Evolutionary conservation across 2,329 filamentous ascomycete genomes (phyloP).

Genomic region (Monosporascus ibericus): DNA sequence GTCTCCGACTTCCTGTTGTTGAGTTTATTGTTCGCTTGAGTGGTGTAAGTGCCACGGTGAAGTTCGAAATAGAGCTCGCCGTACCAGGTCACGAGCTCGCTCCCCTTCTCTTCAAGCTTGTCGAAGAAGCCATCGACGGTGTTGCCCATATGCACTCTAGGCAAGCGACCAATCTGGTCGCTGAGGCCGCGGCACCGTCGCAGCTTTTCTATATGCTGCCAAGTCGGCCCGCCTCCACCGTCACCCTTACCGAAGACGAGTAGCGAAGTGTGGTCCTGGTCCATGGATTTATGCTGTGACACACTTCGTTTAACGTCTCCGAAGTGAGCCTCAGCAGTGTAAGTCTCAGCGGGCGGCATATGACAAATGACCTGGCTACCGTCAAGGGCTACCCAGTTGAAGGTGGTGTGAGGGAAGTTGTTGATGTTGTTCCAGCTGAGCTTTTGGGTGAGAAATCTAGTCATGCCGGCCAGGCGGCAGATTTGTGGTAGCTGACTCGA

Average conservation of each 20-base stretch:
- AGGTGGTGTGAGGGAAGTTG: constrained; percentile 96
- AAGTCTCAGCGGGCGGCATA: constrained; percentile 93
- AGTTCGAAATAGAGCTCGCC: constrained; percentile 97
- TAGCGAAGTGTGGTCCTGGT: constrained; percentile 83
- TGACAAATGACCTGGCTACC: constrained; percentile 96
- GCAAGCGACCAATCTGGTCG: constrained; percentile 77
- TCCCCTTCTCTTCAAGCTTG: constrained; percentile 70
- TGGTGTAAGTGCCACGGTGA: constrained; percentile 94
- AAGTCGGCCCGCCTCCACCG: constrained; percentile 90
- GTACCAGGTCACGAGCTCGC: constrained; percentile 88
- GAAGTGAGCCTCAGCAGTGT: constrained; percentile 91
- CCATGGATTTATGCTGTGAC: constrained; percentile 89
- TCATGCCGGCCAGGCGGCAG: constrained; percentile 92
- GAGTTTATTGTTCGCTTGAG: constrained; percentile 93
- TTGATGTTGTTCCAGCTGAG: constrained; percentile 99
- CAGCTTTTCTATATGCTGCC: constrained; percentile 90
- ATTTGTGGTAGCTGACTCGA: constrained; percentile 91
- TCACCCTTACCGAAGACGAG: constrained; percentile 96
- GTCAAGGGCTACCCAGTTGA: constrained; percentile 96
- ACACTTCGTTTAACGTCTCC: constrained; percentile 88
- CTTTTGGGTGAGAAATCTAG: constrained; percentile 94
- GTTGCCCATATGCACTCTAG: constrained; percentile 80
- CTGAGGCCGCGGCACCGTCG: constrained; percentile 85
- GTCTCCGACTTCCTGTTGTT: constrained; percentile 86
- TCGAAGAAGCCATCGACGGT: constrained; percentile 95